Base-by-base conservation (phyloP, 352 stramenopile species). In the Phytophthora ohioensis region DNA sequence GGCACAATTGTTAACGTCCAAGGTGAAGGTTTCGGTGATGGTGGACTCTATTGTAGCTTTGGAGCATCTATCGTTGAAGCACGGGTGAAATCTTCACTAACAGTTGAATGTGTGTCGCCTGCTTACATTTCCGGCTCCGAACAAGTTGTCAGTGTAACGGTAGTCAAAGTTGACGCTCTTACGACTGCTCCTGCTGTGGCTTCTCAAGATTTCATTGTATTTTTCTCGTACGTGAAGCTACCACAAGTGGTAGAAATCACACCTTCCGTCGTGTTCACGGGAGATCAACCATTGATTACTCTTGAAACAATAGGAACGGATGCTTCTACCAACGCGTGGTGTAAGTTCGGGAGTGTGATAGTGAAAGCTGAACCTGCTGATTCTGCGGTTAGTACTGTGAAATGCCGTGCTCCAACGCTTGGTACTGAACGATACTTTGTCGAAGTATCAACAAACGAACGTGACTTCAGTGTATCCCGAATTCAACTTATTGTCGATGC, bases 391-490 rank as follows among this genome's bases (percentile, higher is more conserved):
- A 17, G 30, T n/a, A n/a, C 30, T 8, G 39, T 86, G 1, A 31
- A 41, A 5, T 90, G 79, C 12, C 48, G 8, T 0, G 48, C 70
- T 11, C 75, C 77, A 8, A 8, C 52, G 0, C 31, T 78, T 11
- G 15, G 35, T 3, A 31, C 46, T 15, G 75, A 71, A 9, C 47
- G 42, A 12, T 71, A 76, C 35, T 56, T 64, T 27, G 47, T 87
- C 6, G 78, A 81, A 43, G 55, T 90, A 0, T 86, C 79, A 3
- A 71, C 64, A 5, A 90, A 90, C 47, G 56, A 72, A 34, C 57
- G 63, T 6, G 81, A 90, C 45, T 90, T 87, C 39, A 86, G 77
- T 35, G 66, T 81, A 0, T 80, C 76, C 11, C 51, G 30, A 0
- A 5, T 75, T 27, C 45, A 36, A 31, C 79, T 76, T 47, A 68